A percentile compares a stretch with the other conserved stretches of the same genome.
Evolutionary conservation across 345 rosid genomes (phyloP).

Genomic region (Gossypium mustelinum): DNA sequence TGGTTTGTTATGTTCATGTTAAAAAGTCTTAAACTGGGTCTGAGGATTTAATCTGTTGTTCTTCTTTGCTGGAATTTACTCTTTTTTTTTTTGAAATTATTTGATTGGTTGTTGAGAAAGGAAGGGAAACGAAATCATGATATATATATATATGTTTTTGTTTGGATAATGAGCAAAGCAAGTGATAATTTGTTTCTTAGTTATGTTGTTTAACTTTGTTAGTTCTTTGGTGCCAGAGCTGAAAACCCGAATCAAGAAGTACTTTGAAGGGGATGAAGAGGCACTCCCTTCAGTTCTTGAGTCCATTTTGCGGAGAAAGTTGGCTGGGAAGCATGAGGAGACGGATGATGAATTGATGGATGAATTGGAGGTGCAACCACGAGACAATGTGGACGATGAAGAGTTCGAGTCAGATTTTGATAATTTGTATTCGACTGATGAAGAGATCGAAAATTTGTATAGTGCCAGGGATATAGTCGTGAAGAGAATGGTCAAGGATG

Average conservation of each 20-base stretch:
- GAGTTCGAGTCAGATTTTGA: slow-evolving; percentile 82
- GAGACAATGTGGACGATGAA: slow-evolving; percentile 48
- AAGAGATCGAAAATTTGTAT: slow-evolving; percentile 70
- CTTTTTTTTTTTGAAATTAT: background rate
- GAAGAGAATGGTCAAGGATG: slow-evolving; percentile 54
- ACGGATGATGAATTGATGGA: slow-evolving; percentile 74
- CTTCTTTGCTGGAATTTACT: background rate
- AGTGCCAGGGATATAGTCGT: slow-evolving; percentile 45
- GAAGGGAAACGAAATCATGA: background rate
- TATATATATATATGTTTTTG: background rate
- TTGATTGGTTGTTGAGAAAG: background rate
- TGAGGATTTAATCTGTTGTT: background rate
- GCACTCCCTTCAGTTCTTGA: slow-evolving; percentile 62
- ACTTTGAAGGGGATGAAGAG: slow-evolving; percentile 71
- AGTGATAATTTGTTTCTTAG: background rate
- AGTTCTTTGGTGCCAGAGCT: slow-evolving; percentile 49
- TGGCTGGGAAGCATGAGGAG: slow-evolving; percentile 57
- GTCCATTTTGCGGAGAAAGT: slow-evolving; percentile 54
- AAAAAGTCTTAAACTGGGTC: background rate
- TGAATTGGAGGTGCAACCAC: slow-evolving; percentile 37
- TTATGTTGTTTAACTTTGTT: slow-evolving; percentile 15
- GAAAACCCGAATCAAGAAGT: slow-evolving; percentile 54
- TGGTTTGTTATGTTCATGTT: background rate
- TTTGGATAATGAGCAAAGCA: background rate
- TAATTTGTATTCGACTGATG: slow-evolving; percentile 55